Base-by-base conservation (phyloP, 1,284 basidiomycete species). In the Apiotrichum veenhuisii region DNA sequence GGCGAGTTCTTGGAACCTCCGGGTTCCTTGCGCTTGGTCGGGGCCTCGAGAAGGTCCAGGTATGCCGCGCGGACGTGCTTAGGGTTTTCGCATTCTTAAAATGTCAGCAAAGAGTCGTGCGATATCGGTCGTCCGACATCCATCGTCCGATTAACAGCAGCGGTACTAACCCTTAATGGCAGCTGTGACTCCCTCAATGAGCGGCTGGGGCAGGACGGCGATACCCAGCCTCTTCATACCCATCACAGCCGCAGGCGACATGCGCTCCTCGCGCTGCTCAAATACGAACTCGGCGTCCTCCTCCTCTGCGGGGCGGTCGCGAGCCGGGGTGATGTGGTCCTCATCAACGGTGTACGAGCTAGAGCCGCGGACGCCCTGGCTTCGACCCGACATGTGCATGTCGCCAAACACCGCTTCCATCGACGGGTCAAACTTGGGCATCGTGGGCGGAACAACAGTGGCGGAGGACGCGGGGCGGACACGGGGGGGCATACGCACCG, bases 171-270 rank as follows among this genome's bases (percentile, higher is more conserved):
- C 63, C 34, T 70, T 62, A 20, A 80, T 71, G 26, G 74, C 64
- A 0, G 55, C 54, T 48, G 70, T 64, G 11, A 80, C 71, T 9
- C 68, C 65, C 22, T 68, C 58, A 12, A 67, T 59, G 14, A 94
- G 79, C 71, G 89, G 84, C 12, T 81, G 71, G 1, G 90, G 87
- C 12, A 94, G 68, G 11, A 86, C 77, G 14, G 90, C 82, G 54
- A 84, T 77, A 10, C 88, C 87, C 50, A 90, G 81, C 30, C 80
- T 75, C 61, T 85, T 82, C 63, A 86, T 87, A 18, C 90, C 91
- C 72, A 89, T 87, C 15, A 80, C 75, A 22, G 89, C 88, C 27
- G 90, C 89, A 50, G 90, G 88, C 23, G 88, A 90, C 68, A 88
- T 87, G 55, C 87, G 77, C 44, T 82, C 75, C 70, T 34, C 59